Percentiles rank a stretch among this genome's conserved stretches.
Evolutionary conservation across 805 yeast genomes (phyloP).

Genomic region (Isabelozyma heimii): DNA sequence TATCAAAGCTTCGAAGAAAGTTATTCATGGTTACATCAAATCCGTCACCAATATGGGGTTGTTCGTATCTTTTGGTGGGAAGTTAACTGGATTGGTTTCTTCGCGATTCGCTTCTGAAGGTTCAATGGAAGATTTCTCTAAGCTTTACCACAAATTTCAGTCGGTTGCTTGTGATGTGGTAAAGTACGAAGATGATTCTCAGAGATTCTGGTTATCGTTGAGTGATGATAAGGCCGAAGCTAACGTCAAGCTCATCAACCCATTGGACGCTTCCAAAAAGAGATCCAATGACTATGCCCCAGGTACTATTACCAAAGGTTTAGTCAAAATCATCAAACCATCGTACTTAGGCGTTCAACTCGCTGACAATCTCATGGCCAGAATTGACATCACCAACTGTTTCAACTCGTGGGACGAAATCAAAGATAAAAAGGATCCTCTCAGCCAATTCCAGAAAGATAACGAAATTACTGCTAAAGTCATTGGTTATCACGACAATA

Average conservation of each 20-base stretch:
- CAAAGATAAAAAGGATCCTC: slow-evolving; percentile 55
- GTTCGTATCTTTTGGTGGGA: slow-evolving; percentile 78
- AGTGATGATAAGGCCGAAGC: slow-evolving; percentile 21
- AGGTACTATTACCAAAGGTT: slow-evolving; percentile 62
- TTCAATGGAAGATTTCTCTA: slow-evolving; percentile 47
- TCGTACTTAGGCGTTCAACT: slow-evolving; percentile 73
- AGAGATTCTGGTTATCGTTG: slow-evolving; percentile 68
- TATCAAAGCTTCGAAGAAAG: slow-evolving; percentile 39
- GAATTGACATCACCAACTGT: slow-evolving; percentile 73
- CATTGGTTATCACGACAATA: slow-evolving; percentile 74
- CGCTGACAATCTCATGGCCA: slow-evolving; percentile 77
- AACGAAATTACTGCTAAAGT: slow-evolving; percentile 59
- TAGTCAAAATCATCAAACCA: slow-evolving; percentile 59
- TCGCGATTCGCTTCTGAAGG: slow-evolving; percentile 66
- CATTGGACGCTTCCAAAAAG: slow-evolving; percentile 56
- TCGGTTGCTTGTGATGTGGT: slow-evolving; percentile 68
- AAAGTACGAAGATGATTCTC: slow-evolving; percentile 63
- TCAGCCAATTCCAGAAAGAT: slow-evolving; percentile 57
- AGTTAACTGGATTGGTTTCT: slow-evolving; percentile 77
- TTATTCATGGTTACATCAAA: slow-evolving; percentile 71
- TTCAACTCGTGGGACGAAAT: slow-evolving; percentile 56
- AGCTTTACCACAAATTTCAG: slow-evolving; percentile 61
- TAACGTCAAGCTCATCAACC: slow-evolving; percentile 43
- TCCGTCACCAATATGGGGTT: slow-evolving; percentile 78
- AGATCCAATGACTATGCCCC: slow-evolving; percentile 49